These are phyloP conservation scores for Narthecium ossifragum DNA, from an alignment of 106 monocot species.

Conservation along the genomic window DNA sequence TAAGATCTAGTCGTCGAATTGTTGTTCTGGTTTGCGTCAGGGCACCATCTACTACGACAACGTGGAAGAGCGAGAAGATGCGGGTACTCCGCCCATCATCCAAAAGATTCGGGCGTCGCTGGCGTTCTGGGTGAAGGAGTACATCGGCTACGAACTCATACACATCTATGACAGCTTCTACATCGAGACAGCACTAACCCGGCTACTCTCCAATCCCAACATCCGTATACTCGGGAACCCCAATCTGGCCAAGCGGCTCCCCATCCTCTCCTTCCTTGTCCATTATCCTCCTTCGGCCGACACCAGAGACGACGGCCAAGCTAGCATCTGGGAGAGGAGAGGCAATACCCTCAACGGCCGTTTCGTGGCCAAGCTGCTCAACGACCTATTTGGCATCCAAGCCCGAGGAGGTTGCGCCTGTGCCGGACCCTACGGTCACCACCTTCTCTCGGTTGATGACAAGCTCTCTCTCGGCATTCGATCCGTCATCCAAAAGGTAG, in stretches of 20 bases:
- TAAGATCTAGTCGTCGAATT: too few species aligned
- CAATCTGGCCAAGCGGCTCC: constrained; percentile 8
- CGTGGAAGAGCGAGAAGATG: constrained; percentile 45
- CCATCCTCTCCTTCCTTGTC: constrained; percentile 48
- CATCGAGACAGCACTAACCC: constrained; percentile 5
- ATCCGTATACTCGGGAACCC: constrained; percentile 25
- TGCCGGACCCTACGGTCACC: constrained; percentile 46
- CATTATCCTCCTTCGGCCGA: constrained; percentile 3
- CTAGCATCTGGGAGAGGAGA: background rate
- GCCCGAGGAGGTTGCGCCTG: constrained; percentile 42
- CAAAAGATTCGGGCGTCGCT: constrained; percentile 33
- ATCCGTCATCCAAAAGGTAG: constrained; percentile 24
- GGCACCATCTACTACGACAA: constrained; percentile 39
- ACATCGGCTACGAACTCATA: constrained; percentile 20
- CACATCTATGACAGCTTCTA: constrained; percentile 11
- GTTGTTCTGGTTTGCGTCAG: background rate
- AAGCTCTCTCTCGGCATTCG: constrained; percentile 21
- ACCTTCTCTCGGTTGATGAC: constrained; percentile 22
- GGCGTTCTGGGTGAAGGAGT: constrained; percentile 41
- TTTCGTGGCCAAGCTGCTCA: constrained; percentile 41
- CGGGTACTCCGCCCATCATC: constrained; percentile 44
- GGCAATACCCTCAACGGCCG: constrained; percentile 34
- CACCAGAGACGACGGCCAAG: background rate
- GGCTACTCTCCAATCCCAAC: constrained; percentile 15
- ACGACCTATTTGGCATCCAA: constrained; percentile 49